phyloP scores from a whole-genome alignment of 2,329 filamentous ascomycete species.

The Zymoseptoria ardabiliae region DNA sequence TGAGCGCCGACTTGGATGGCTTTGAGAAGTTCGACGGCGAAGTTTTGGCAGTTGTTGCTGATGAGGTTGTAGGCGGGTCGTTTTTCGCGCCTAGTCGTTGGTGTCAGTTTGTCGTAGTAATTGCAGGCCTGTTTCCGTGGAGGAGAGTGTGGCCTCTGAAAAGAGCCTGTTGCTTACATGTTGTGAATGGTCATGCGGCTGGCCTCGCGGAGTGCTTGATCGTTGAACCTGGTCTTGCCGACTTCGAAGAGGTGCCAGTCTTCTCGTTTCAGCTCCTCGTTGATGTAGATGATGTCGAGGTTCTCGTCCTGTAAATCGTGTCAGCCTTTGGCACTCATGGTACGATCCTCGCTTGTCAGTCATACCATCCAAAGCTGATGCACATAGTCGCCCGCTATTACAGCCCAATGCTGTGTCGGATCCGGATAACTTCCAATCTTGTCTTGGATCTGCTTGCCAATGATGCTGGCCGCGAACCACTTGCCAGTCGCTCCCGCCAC shows the following conservation, averaged over 20 bases:
- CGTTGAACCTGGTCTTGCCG: constrained; percentile 15
- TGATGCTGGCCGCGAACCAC: constrained; percentile 13
- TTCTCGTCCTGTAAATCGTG: constrained; percentile 7
- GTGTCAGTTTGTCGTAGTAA: neutral
- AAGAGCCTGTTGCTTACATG: no score
- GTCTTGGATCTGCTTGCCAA: constrained; percentile 10
- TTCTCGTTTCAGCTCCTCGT: constrained; percentile 18
- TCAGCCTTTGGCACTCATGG: neutral
- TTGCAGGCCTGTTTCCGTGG: neutral
- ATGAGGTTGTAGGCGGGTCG: constrained; percentile 15
- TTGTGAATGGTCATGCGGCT: constrained; percentile 15
- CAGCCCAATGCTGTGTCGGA: constrained; percentile 17
- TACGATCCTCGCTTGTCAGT: neutral
- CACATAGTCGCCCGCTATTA: constrained; percentile 14
- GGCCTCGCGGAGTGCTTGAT: constrained; percentile 11
- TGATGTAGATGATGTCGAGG: constrained; percentile 16
- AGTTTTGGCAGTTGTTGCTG: constrained; percentile 18
- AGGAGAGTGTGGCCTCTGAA: no score
- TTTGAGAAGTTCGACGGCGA: constrained; percentile 14
- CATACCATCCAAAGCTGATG: constrained; percentile 17
- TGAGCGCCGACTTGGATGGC: constrained; percentile 12
- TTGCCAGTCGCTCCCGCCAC: constrained; percentile 9
- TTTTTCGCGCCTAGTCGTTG: constrained; percentile 6
- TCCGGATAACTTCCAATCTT: constrained; percentile 15
- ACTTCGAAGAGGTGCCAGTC: constrained; percentile 15